phyloP scores from a whole-genome alignment of 371 early-diverging fungal genomes.

The Syncephalastrum sp. region DNA sequence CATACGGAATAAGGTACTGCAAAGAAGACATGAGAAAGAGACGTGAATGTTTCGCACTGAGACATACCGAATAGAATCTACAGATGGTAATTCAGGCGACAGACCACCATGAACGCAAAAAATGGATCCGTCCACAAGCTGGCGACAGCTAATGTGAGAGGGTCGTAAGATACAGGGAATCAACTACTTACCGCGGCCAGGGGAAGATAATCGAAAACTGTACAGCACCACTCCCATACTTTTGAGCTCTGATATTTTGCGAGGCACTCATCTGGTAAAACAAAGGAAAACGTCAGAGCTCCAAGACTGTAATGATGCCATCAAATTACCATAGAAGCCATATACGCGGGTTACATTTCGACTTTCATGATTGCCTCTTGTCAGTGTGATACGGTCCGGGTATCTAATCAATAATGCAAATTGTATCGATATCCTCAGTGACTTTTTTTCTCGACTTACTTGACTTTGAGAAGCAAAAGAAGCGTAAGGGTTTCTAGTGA shows the following conservation, averaged over 20 bases:
- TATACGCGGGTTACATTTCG: conserved; percentile 99
- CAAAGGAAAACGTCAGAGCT: neutral
- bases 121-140: conserved; percentile 52
- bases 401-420: conserved; percentile 45
- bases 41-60: too few species aligned
- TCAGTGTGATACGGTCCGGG: conserved; percentile 96
- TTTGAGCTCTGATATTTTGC: conserved; percentile 96
- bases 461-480: conserved; percentile 92
- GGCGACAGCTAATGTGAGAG: neutral
- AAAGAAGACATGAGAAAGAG: neutral
- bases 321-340: conserved; percentile 91
- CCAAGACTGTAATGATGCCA: neutral
- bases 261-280: conserved; percentile 60
- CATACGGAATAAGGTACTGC: conserved; percentile 48
- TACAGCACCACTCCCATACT: conserved; percentile 99
- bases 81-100: conserved; percentile 84
- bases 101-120: conserved; percentile 99
- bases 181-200: conserved; percentile 81
- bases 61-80: conserved; percentile 48
- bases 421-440: neutral
- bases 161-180: neutral
- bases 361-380: conserved; percentile 99
- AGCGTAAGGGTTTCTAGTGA: conserved; percentile 96
- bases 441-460: conserved; percentile 27
- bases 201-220: conserved; percentile 98